phyloP scores from a whole-genome alignment of 345 rosid genomes.

The Gossypium sturtianum region DNA sequence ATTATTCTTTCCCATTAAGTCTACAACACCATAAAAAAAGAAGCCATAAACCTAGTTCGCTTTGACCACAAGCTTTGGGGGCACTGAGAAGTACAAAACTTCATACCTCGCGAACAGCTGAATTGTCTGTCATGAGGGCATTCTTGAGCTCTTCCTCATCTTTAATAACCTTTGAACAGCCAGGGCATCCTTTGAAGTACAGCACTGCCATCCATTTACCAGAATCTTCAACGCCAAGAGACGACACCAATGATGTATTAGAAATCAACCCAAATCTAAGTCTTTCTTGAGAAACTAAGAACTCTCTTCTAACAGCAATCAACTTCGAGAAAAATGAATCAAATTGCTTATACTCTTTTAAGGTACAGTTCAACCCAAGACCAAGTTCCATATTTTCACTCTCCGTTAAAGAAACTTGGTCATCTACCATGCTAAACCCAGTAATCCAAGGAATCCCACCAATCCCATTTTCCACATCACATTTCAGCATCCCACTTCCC shows the following conservation, averaged over 20 bases:
- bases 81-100: not conserved
- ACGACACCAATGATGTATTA: slow-evolving; percentile 48
- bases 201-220: slow-evolving; percentile 61
- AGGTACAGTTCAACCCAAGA: slow-evolving; percentile 46
- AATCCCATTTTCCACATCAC: slow-evolving; percentile 43
- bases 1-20: not conserved
- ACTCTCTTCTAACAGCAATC: slow-evolving; percentile 50
- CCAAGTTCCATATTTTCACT: slow-evolving; percentile 22
- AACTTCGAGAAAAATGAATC: slow-evolving; percentile 59
- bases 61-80: not conserved
- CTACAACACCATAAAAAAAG: not conserved
- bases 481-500: slow-evolving; percentile 43
- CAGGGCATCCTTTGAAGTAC: slow-evolving; percentile 64
- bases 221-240: slow-evolving; percentile 43
- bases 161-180: slow-evolving; percentile 60
- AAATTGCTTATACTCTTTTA: slow-evolving; percentile 55
- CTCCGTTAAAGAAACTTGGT: slow-evolving; percentile 30
- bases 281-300: slow-evolving; percentile 60
- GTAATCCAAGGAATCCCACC: slow-evolving; percentile 61
- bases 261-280: slow-evolving; percentile 75
- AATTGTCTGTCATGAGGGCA: slow-evolving; percentile 38
- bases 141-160: slow-evolving; percentile 47
- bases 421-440: slow-evolving; percentile 43
- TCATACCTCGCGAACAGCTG: slow-evolving; percentile 59
- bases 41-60: not conserved